Conservation (phyloP, 345 rosid species). For the Nephelium lappaceum region DNA sequence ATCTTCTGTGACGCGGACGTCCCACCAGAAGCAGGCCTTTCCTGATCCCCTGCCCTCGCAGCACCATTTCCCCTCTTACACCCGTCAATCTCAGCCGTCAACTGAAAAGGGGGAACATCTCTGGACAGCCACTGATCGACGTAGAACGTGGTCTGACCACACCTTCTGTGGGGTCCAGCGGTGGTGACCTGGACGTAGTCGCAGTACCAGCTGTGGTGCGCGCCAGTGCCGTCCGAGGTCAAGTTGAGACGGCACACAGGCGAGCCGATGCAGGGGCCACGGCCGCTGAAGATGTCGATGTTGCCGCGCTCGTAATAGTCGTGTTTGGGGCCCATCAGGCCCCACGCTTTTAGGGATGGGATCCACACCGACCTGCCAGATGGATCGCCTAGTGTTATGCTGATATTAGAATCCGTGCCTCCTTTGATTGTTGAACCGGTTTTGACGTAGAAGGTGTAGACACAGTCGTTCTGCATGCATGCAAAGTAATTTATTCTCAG, state of each 20-base stretch:
- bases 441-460: constrained; percentile 43
- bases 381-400: constrained; percentile 33
- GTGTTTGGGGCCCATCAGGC: constrained; percentile 44
- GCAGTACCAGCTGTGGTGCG: constrained; percentile 56
- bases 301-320: constrained; percentile 49
- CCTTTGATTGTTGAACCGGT: constrained; percentile 40
- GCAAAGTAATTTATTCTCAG: not conserved
- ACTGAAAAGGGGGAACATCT: constrained; percentile 32
- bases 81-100: constrained; percentile 39
- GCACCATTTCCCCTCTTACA: constrained; percentile 17
- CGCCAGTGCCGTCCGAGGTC: constrained; percentile 51
- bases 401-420: constrained; percentile 49
- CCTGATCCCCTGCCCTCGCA: not conserved
- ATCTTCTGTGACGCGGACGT: not conserved
- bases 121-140: constrained; percentile 50
- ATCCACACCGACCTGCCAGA: constrained; percentile 32
- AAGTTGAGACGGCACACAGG: constrained; percentile 51
- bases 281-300: constrained; percentile 46
- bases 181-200: constrained; percentile 50
- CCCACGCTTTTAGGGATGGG: constrained; percentile 37
- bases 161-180: constrained; percentile 35
- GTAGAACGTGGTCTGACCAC: constrained; percentile 35
- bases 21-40: not conserved
- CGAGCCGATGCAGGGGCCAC: constrained; percentile 37
- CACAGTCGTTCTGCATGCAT: constrained; percentile 26